Base-by-base conservation (phyloP, 352 stramenopile species). In the Lagenidium sp. region DNA sequence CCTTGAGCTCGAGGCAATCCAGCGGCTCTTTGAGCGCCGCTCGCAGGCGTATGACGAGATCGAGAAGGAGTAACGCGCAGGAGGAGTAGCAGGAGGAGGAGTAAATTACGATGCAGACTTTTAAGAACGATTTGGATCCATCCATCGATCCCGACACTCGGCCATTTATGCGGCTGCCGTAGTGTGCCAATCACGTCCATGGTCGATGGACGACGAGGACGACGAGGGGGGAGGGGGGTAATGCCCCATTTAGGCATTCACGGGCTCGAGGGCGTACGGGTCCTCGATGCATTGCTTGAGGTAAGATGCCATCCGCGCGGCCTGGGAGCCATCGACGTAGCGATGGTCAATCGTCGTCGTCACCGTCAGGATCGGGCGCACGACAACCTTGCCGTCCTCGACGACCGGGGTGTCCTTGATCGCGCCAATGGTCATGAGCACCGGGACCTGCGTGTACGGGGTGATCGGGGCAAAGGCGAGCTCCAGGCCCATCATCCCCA, bases 1-100 rank as follows among this genome's bases (percentile, higher is more conserved):
- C 4, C 55, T 96, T 12, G 69, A 68, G 24, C 75, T 98, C 1
- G 93, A 97, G 56, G 86, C 97, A 36, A 96, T 97, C 44, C 78
- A 96, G 57, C 51, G 58, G 21, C 69, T 97, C 25, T 97, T 97
- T 61, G 55, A 69, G 31, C 53, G 54, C 6, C 50, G 52, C 4
- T n/a, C n/a, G n/a, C 34, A 42, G 18, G 50, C 47, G 25, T 81
- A 84, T 43, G 55, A 54, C 20, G 61, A 62, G 25, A 70, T 77
- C 41, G 59, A 69, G 35, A 62, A 61, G 35, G 42, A n/a, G n/a
- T n/a, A n/a, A n/a, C n/a, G n/a, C n/a, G n/a, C n/a, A n/a, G n/a
- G n/a, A n/a, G n/a, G n/a, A n/a, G n/a, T n/a, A n/a, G n/a, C n/a
- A n/a, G n/a, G n/a, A n/a, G n/a, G n/a, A n/a, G n/a, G n/a, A n/a